Conservation (phyloP, 208 protist species). For the Wallacemonas sp. region DNA sequence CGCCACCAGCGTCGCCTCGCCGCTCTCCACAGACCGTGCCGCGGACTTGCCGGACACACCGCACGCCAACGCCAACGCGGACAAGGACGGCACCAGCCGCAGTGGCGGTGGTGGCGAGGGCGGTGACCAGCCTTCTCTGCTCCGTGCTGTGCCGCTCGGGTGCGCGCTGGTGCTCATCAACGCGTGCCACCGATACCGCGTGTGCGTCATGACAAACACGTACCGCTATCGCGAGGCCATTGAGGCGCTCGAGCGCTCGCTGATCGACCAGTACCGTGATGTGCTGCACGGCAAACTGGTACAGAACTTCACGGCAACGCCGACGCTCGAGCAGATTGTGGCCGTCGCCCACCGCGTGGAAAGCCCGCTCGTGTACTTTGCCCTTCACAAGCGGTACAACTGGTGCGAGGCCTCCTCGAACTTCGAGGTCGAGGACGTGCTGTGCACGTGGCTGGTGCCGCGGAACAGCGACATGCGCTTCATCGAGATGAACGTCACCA, state of each 20-base stretch:
- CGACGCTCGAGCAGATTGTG: conserved; percentile 86
- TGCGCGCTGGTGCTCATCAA: conserved; percentile 53
- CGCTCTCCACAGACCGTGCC: neutral
- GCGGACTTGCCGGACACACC: neutral
- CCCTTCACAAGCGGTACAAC: conserved; percentile 57
- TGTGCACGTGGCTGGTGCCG: conserved; percentile 88
- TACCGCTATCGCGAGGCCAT: conserved; percentile 91
- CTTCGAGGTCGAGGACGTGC: conserved; percentile 64
- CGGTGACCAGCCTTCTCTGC: conserved; percentile 7
- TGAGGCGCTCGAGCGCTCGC: conserved; percentile 75
- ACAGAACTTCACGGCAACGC: conserved; percentile 59
- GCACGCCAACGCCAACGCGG: neutral
- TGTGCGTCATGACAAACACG: conserved; percentile 67
- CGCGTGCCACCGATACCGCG: conserved; percentile 62
- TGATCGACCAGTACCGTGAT: conserved; percentile 74
- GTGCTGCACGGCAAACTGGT: conserved; percentile 77
- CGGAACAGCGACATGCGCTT: conserved; percentile 82
- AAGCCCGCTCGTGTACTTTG: conserved; percentile 81
- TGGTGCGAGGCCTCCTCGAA: conserved; percentile 44
- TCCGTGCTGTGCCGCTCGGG: conserved; percentile 41
- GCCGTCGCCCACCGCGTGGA: conserved; percentile 61
- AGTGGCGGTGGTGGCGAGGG: neutral
- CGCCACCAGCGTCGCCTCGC: neutral
- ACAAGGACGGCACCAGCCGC: neutral
- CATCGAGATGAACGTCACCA: conserved; percentile 83